Evolutionary conservation across 2,329 filamentous ascomycete species (phyloP).

Genomic region (Fusarium nodosum): DNA sequence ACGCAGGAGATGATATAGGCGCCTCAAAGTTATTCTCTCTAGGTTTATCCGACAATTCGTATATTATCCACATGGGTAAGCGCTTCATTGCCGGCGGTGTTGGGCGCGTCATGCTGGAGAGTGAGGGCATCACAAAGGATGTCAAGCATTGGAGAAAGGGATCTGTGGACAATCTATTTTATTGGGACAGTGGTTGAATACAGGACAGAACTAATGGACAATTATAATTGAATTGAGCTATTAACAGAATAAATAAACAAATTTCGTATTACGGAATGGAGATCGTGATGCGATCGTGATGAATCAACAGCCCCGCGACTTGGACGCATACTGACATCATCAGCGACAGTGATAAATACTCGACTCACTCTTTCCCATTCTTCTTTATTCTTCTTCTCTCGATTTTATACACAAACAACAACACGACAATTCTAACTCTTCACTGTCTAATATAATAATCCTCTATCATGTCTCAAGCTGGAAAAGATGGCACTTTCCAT

Average conservation of each 20-base stretch:
- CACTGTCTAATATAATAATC: neutral
- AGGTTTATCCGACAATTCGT: neutral
- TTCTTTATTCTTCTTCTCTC: neutral
- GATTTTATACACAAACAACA: neutral
- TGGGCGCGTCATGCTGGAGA: slow-evolving; percentile 70
- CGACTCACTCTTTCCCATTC: neutral
- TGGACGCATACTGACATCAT: slow-evolving; percentile 38
- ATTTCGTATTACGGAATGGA: neutral
- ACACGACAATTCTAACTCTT: too few species aligned
- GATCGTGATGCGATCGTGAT: slow-evolving; percentile 36
- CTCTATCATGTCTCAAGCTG: slow-evolving; percentile 41
- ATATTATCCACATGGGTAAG: slow-evolving; percentile 59
- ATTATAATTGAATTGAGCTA: too few species aligned
- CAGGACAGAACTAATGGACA: neutral
- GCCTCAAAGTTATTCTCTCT: slow-evolving; percentile 57
- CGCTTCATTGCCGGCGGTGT: slow-evolving; percentile 66
- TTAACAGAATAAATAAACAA: neutral
- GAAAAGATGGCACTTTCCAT: slow-evolving; percentile 52
- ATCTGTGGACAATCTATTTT: slow-evolving; percentile 70
- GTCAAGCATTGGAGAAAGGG: slow-evolving; percentile 61
- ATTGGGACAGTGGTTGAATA: slow-evolving; percentile 55
- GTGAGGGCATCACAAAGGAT: slow-evolving; percentile 71
- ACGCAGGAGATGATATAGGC: slow-evolving; percentile 66
- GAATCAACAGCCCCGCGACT: slow-evolving; percentile 15
- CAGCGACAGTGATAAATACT: slow-evolving; percentile 1